Conservation (phyloP, 2,329 filamentous ascomycete genomes). For the Arthrobotrys pseudoclavata region DNA sequence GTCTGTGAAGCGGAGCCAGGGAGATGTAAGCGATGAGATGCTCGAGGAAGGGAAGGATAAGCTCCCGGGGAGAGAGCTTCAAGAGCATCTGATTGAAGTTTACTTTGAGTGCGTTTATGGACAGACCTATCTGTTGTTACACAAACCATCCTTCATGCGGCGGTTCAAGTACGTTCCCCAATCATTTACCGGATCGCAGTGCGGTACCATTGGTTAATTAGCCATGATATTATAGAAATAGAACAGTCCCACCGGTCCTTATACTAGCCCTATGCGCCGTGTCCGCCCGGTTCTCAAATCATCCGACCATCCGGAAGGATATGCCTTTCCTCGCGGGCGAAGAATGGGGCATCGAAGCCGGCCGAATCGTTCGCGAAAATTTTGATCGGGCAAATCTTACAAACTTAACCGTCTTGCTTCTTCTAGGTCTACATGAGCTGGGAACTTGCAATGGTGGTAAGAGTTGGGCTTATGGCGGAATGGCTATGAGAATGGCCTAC, state of each 20-base stretch:
- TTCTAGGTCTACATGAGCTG: constrained; percentile 93
- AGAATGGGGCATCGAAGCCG: constrained; percentile 88
- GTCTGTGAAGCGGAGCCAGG: constrained; percentile 53
- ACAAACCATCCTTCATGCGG: constrained; percentile 97
- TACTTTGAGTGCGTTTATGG: constrained; percentile 98
- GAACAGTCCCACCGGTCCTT: constrained; percentile 87
- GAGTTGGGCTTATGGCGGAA: constrained; percentile 95
- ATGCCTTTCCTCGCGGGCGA: constrained; percentile 90
- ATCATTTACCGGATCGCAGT: background rate
- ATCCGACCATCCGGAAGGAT: constrained; percentile 81
- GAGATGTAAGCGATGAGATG: constrained; percentile 71
- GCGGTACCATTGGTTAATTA: constrained; percentile 61
- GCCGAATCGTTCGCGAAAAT: constrained; percentile 85
- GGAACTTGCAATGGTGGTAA: constrained; percentile 95
- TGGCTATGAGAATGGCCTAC: constrained; percentile 97
- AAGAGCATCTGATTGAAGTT: constrained; percentile 91
- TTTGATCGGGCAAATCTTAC: constrained; percentile 98
- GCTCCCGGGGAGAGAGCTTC: constrained; percentile 85
- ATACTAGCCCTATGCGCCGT: constrained; percentile 95
- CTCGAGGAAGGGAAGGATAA: constrained; percentile 85
- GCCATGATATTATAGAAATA: constrained; percentile 70
- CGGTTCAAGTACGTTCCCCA: constrained; percentile 74
- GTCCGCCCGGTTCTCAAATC: constrained; percentile 92
- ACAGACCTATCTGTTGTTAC: constrained; percentile 91
- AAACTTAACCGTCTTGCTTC: constrained; percentile 88